Base-by-base conservation (phyloP, 805 yeast genomes). In the Osmozyma mogii region DNA sequence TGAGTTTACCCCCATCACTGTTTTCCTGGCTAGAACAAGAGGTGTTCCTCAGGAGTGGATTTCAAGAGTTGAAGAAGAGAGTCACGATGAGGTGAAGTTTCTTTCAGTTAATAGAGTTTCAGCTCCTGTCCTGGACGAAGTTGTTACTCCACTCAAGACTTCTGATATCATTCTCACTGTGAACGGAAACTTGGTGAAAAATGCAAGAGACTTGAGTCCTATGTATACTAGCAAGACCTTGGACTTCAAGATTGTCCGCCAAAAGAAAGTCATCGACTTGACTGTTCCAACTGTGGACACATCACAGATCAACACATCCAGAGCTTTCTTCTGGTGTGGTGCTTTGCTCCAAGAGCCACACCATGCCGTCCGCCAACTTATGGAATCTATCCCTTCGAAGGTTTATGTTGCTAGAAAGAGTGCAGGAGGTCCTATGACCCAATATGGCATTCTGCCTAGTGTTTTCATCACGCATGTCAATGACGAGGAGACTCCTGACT, bases 11-110 rank as follows among this genome's bases (percentile, higher is more conserved):
- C 65, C 87, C 0, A 61, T 81, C 19, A 70, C 84, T 2, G 62
- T 85, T 15, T 68, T 76, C 15, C 79, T 75, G 46, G 94, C 94
- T 3, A 74, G 95, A 54, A 72, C 83, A 25, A 69, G 84, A 46
- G 94, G 94, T n/a, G 94, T 87, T 14, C 73, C 92, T 0, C 89
- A 83, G 43, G 74, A 73, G 24, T 85, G 94, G 94, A 80, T 88
- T 36, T 47, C 63, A 20, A 66, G 64, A 37, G 68, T 84, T 49
- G 94, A 84, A 50, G 63, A 68, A 15, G 69, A 66, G 18, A 69
- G 74, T 30, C 60, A 63, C 15, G 84, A 81, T 45, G 76, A 83
- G 44, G 65, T 79, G 25, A 88, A 84, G 49, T 72, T 88, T 37
- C 68, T 84, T 47, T 61, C 75, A 11, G 89, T 83, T 9, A 65